A percentile compares a stretch with the other conserved stretches of the same genome.
These are phyloP conservation scores for Pyropia haitanensis DNA, from an alignment of 23 red algal species.

Conservation along the genomic window DNA sequence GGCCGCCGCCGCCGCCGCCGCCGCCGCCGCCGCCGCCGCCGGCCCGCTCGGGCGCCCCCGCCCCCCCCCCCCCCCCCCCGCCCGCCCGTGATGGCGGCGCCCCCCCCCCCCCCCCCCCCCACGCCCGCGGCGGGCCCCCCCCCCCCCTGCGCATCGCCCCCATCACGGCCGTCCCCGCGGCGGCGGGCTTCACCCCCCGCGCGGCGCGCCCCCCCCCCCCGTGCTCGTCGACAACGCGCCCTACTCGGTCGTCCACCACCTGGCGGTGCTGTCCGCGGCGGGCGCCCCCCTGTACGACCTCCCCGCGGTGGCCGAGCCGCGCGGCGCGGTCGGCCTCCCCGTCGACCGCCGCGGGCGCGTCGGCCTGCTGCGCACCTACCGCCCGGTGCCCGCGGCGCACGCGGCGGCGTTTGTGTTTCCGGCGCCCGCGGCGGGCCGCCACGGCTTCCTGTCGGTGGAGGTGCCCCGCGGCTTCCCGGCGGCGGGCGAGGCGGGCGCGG, in stretches of 20 bases:
- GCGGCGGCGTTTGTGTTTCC: conserved; percentile 11
- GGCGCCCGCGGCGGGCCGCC: conserved; percentile 1
- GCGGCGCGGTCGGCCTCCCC: conserved; percentile 22
- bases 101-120: too few relatives aligned
- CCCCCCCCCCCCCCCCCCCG: too few relatives aligned
- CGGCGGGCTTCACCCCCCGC: too few relatives aligned
- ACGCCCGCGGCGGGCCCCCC: too few relatives aligned
- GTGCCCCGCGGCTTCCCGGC: conserved; percentile 40
- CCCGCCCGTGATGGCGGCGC: too few relatives aligned
- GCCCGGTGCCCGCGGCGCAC: conserved; percentile 20
- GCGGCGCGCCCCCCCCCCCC: not conserved
- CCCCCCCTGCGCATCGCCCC: too few relatives aligned
- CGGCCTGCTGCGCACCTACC: conserved; percentile 35
- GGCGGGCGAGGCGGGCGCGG: conserved; percentile 21
- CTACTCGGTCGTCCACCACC: conserved; percentile 31
- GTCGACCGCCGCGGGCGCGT: conserved; percentile 8
- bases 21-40: too few relatives aligned
- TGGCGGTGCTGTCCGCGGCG: conserved; percentile 4
- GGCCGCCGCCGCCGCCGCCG: too few relatives aligned
- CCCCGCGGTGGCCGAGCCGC: conserved; percentile 25
- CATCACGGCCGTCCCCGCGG: too few relatives aligned
- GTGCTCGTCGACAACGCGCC: conserved; percentile 40
- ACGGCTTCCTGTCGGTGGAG: conserved; percentile 34
- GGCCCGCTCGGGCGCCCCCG: too few relatives aligned
- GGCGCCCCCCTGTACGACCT: conserved; percentile 24